Evolutionary conservation across 1,284 basidiomycete genomes (phyloP).

Genomic region (Clitocybe nebularis): DNA sequence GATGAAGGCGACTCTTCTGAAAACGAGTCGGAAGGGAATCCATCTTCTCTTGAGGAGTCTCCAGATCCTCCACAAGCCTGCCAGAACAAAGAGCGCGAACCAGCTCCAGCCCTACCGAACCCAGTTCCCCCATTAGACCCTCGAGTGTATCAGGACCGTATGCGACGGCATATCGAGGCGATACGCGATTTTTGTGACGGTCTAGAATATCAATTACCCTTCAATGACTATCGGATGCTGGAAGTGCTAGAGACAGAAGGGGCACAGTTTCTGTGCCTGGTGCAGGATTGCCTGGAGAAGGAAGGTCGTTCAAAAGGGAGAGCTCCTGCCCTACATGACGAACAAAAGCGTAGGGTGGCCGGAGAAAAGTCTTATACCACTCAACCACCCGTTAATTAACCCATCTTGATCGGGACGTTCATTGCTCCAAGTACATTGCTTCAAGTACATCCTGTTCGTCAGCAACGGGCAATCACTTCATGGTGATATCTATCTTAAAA

Average conservation of each 20-base stretch:
- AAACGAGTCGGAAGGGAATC: background rate
- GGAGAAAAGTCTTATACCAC: too few relatives aligned
- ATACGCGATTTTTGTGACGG: slow-evolving; percentile 31
- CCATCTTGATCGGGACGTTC: too few relatives aligned
- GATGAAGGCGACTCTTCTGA: background rate
- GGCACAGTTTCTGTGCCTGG: slow-evolving; percentile 22
- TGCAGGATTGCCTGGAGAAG: slow-evolving; percentile 21
- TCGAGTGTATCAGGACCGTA: slow-evolving; percentile 22
- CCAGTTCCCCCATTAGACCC: slow-evolving; percentile 10
- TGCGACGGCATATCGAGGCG: slow-evolving; percentile 25
- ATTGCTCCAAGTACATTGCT: too few relatives aligned
- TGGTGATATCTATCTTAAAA: too few relatives aligned
- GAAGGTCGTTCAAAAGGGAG: slow-evolving; percentile 13
- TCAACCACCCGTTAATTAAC: too few relatives aligned
- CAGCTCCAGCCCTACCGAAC: background rate
- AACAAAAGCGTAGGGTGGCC: too few relatives aligned
- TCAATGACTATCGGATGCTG: slow-evolving; percentile 27
- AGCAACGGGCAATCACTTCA: too few relatives aligned
- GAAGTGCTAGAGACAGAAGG: slow-evolving; percentile 26
- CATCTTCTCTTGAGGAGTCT: background rate
- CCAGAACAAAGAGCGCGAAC: background rate
- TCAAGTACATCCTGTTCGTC: too few relatives aligned
- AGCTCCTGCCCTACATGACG: too few relatives aligned
- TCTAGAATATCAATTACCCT: slow-evolving; percentile 31
- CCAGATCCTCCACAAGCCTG: background rate